phyloP scores from a whole-genome alignment of 768 basidiomycete genomes.

The Crassisporium funariophilum region DNA sequence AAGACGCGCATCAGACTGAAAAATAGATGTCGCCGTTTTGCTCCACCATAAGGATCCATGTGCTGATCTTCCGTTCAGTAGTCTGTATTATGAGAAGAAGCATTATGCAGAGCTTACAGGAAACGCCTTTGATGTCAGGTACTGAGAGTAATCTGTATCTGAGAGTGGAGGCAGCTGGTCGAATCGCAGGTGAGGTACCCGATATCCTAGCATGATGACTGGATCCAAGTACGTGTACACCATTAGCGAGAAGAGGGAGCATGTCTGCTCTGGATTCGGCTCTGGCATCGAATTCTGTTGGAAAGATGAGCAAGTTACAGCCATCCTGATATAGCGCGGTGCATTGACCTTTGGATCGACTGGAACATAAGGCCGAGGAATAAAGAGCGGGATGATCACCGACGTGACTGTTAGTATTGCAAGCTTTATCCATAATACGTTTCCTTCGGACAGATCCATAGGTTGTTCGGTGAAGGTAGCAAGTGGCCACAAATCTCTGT shows the following conservation, averaged over 20 bases:
- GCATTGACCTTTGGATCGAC: conserved; percentile 46
- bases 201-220: conserved; percentile 44
- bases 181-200: conserved; percentile 44
- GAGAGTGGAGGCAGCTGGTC: conserved; percentile 64
- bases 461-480: conserved; percentile 46
- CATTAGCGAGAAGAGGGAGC: conserved; percentile 44
- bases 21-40: conserved; percentile 43
- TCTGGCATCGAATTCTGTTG: conserved; percentile 32
- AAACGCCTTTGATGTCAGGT: conserved; percentile 18
- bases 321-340: neutral
- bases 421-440: conserved; percentile 52
- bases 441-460: conserved; percentile 44
- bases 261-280: conserved; percentile 51
- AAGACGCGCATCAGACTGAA: conserved; percentile 45
- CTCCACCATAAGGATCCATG: conserved; percentile 42
- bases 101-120: conserved; percentile 23
- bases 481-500: conserved; percentile 59
- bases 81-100: conserved; percentile 20
- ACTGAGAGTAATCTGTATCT: conserved; percentile 47
- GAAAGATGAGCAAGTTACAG: neutral
- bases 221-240: conserved; percentile 59
- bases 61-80: conserved; percentile 22
- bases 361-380: conserved; percentile 55
- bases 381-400: conserved; percentile 50
- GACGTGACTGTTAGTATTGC: conserved; percentile 43